Conservation (phyloP, 1,139 yeast genomes). For the Pichia sp. region DNA sequence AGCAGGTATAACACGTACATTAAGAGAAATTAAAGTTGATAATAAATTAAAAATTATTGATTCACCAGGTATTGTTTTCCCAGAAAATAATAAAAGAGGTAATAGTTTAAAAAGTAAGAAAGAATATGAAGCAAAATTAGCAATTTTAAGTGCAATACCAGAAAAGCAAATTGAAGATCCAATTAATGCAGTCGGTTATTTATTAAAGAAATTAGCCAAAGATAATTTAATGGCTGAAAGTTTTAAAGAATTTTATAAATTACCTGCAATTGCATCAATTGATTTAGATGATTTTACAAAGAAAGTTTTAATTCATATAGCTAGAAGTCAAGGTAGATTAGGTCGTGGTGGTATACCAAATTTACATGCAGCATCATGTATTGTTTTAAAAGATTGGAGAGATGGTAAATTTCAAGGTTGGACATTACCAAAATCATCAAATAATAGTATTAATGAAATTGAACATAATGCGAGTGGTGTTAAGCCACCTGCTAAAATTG, state of each 20-base stretch:
- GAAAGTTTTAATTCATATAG: slow-evolving; percentile 85
- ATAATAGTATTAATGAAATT: slow-evolving; percentile 20
- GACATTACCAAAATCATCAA: slow-evolving; percentile 72
- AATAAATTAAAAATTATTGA: slow-evolving; percentile 83
- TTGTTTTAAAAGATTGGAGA: slow-evolving; percentile 92
- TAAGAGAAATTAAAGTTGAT: slow-evolving; percentile 90
- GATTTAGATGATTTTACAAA: slow-evolving; percentile 63
- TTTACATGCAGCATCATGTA: slow-evolving; percentile 73
- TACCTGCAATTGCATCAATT: slow-evolving; percentile 73
- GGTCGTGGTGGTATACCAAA: slow-evolving; percentile 94
- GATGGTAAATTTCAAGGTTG: slow-evolving; percentile 93
- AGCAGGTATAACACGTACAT: slow-evolving; percentile 92
- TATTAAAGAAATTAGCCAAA: slow-evolving; percentile 69
- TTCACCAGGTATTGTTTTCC: slow-evolving; percentile 98
- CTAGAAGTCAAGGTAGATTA: slow-evolving; percentile 86
- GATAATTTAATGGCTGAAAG: slow-evolving; percentile 70
- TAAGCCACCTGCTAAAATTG: slow-evolving; percentile 40
- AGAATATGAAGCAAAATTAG: slow-evolving; percentile 81
- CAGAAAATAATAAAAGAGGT: slow-evolving; percentile 41
- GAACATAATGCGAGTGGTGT: slow-evolving; percentile 34
- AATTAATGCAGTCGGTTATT: slow-evolving; percentile 67
- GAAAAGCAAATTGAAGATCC: slow-evolving; percentile 85
- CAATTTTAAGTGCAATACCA: slow-evolving; percentile 83
- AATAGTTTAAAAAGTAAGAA: slow-evolving; percentile 38
- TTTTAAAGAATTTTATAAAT: slow-evolving; percentile 62